A percentile compares a stretch with the other conserved stretches of the same genome.
Conservation (phyloP, 73 alveolate genomes). For the Paramecium biaurelia region DNA sequence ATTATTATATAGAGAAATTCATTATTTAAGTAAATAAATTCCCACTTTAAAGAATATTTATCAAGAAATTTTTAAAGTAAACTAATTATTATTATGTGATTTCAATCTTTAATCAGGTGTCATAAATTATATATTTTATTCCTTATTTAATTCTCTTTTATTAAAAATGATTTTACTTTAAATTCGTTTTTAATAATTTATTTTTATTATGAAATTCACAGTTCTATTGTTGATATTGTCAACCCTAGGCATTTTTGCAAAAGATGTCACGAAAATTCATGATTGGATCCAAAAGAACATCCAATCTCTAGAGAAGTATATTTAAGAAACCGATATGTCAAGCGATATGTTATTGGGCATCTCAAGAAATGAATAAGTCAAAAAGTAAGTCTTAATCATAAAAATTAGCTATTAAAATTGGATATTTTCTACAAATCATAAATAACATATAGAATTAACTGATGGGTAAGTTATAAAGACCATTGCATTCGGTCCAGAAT, state of each 20-base stretch:
- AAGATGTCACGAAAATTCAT: neutral
- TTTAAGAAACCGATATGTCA: neutral
- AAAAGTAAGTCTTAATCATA: neutral
- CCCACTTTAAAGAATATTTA: neutral
- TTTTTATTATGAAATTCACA: neutral
- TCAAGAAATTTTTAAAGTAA: no score
- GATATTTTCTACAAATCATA: neutral
- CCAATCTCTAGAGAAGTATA: neutral
- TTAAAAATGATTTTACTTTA: neutral
- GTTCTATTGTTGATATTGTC: neutral
- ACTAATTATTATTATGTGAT: neutral
- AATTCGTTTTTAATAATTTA: neutral
- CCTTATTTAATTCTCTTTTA: neutral
- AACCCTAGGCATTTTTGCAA: neutral
- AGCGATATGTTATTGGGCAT: neutral
- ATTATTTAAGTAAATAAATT: no score
- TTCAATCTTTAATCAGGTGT: neutral
- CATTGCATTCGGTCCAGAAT: neutral
- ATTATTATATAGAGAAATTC: neutral
- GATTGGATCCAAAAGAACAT: neutral
- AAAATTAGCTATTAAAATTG: neutral
- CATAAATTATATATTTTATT: neutral
- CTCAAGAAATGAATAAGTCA: neutral
- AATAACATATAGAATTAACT: neutral
- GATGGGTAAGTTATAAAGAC: neutral